phyloP scores from a whole-genome alignment of 1,284 basidiomycete species.

The Cryptococcus jaspeensis region DNA sequence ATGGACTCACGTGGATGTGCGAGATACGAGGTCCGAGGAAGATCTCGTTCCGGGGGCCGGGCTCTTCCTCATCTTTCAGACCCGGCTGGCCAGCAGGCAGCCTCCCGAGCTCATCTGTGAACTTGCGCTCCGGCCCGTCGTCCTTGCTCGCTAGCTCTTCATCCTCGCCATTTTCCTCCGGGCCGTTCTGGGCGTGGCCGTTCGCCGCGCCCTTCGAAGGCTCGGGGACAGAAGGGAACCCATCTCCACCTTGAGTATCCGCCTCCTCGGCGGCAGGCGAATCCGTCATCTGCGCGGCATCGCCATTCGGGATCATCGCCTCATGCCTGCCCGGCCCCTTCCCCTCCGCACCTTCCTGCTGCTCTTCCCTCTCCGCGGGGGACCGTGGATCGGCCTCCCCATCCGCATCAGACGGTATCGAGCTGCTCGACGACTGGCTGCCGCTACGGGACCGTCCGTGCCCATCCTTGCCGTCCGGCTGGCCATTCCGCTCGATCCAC shows the following conservation, averaged over 20 bases:
- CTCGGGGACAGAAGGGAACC: not conserved
- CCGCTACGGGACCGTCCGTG: not conserved
- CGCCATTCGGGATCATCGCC: conserved; percentile 7
- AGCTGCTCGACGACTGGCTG: conserved; percentile 22
- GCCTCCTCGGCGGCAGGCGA: conserved; percentile 11
- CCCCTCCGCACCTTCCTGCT: conserved; percentile 36
- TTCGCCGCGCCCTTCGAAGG: not conserved
- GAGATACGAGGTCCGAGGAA: conserved; percentile 40
- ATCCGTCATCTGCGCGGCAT: conserved; percentile 13
- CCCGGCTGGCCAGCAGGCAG: conserved; percentile 28
- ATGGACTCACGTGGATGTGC: conserved; percentile 42
- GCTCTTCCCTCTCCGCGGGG: conserved; percentile 10
- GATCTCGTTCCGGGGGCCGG: conserved; percentile 45
- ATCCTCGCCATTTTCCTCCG: no score
- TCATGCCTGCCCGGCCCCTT: conserved; percentile 37
- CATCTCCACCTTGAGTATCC: not conserved
- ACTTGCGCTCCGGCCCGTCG: not conserved
- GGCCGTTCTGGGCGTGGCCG: no score
- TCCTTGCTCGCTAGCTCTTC: no score
- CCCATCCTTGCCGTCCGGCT: conserved; percentile 11
- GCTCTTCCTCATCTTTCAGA: conserved; percentile 41
- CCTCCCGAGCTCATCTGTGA: conserved; percentile 36
- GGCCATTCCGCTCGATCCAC: conserved; percentile 23
- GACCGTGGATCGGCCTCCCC: conserved; percentile 14
- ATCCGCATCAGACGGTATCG: conserved; percentile 28